Percentiles rank a stretch among this genome's conserved stretches.
phyloP scores from a whole-genome alignment of 179 eudicot genomes.

The Nepenthes alata region DNA sequence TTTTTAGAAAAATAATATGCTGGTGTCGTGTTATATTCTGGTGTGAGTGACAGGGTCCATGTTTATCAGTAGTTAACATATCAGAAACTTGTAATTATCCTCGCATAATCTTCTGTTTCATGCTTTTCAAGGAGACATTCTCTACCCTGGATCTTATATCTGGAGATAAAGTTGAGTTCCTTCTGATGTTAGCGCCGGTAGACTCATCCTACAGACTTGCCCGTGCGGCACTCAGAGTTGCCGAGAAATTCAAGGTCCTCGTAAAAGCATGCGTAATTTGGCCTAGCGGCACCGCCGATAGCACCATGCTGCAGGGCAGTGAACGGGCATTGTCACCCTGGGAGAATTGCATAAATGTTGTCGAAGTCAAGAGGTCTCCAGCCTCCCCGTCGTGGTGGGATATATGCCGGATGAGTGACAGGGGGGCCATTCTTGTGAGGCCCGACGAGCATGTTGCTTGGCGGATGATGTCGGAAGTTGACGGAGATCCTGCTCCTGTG shows the following conservation, averaged over 20 bases:
- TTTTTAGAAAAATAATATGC: no score
- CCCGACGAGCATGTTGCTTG: slow-evolving; percentile 93
- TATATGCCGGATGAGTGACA: slow-evolving; percentile 51
- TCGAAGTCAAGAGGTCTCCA: slow-evolving; percentile 33
- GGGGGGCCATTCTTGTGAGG: slow-evolving; percentile 84
- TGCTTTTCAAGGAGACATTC: slow-evolving; percentile 25
- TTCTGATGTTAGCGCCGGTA: slow-evolving; percentile 66
- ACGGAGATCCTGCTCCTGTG: slow-evolving; percentile 27
- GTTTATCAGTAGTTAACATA: no score
- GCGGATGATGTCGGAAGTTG: slow-evolving; percentile 39
- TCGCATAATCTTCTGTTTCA: neutral
- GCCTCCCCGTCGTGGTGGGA: slow-evolving; percentile 76
- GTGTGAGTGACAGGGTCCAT: no score
- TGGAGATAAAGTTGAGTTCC: slow-evolving; percentile 58
- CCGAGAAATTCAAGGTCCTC: slow-evolving; percentile 34
- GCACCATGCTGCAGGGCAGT: slow-evolving; percentile 17
- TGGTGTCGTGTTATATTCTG: no score
- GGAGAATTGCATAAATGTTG: slow-evolving; percentile 35
- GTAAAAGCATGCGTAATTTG: slow-evolving; percentile 69
- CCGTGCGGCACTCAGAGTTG: slow-evolving; percentile 46
- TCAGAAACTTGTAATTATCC: no score
- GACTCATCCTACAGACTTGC: slow-evolving; percentile 60
- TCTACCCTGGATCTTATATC: slow-evolving; percentile 70
- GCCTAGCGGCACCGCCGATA: slow-evolving; percentile 25
- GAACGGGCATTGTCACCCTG: slow-evolving; percentile 19